These are phyloP conservation scores for Mortierella sp. DNA, from an alignment of 371 early-diverging fungal species.

Conservation along the genomic window DNA sequence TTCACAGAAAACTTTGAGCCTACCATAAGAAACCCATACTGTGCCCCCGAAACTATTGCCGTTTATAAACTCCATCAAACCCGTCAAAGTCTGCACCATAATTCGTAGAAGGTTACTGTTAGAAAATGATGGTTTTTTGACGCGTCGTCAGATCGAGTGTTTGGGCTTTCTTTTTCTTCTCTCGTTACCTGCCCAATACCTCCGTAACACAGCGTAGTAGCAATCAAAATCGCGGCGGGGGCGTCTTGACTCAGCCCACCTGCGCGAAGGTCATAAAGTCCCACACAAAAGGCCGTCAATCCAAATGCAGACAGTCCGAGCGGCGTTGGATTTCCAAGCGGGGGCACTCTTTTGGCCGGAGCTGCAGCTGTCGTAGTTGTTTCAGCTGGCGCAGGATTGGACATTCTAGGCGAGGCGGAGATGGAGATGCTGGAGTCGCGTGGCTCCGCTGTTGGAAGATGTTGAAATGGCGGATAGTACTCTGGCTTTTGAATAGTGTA, in stretches of 20 bases:
- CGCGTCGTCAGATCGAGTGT: too few species aligned
- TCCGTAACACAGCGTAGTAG: not conserved
- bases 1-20: too few species aligned
- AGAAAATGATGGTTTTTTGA: too few species aligned
- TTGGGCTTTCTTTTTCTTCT: not conserved
- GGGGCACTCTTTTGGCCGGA: not conserved
- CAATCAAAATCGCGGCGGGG: not conserved
- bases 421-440: too few species aligned
- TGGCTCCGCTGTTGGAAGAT: too few species aligned
- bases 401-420: too few species aligned
- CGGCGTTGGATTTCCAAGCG: not conserved
- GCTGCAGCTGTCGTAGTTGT: too few species aligned
- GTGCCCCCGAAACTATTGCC: slow-evolving; percentile 1
- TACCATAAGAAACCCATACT: not conserved
- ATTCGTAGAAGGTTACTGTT: not conserved
- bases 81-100: not conserved
- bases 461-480: too few species aligned
- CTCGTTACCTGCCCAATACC: slow-evolving; percentile 1
- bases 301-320: not conserved
- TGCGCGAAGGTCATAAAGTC: not conserved
- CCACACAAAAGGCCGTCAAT: not conserved
- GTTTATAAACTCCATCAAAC: not conserved
- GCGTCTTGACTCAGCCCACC: not conserved
- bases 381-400: too few species aligned
- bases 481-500: too few species aligned